These are phyloP conservation scores for Pestalotiopsis sp. DNA, from an alignment of 2,329 filamentous ascomycete genomes.

Conservation along the genomic window DNA sequence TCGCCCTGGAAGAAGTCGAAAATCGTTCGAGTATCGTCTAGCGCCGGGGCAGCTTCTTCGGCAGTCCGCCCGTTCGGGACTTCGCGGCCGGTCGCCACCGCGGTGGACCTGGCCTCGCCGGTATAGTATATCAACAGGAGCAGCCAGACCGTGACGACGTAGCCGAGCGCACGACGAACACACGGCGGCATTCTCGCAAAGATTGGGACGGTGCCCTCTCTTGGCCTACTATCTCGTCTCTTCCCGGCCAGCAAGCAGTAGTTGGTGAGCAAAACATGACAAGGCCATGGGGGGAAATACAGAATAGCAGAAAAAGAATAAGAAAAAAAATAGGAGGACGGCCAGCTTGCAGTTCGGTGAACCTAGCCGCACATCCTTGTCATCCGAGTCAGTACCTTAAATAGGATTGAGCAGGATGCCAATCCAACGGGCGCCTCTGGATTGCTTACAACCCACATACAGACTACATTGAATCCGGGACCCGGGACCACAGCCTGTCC, in stretches of 20 bases:
- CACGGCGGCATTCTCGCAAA: not conserved
- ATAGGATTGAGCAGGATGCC: not conserved
- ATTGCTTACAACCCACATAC: not conserved
- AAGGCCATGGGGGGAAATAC: not conserved
- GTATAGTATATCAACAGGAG: not conserved
- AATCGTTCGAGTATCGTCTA: not conserved
- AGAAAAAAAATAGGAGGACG: not conserved
- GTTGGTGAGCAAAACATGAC: not conserved
- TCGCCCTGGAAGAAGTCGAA: not conserved
- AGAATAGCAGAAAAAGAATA: not conserved
- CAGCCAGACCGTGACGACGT: not conserved
- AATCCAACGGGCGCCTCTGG: not conserved
- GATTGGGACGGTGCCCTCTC: not conserved
- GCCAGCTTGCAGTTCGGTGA: not conserved
- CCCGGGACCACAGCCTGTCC: not conserved
- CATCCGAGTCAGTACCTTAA: not conserved
- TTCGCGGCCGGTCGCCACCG: not conserved
- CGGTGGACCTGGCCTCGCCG: not conserved
- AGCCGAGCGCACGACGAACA: not conserved
- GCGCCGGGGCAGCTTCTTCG: not conserved
- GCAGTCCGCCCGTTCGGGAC: not conserved
- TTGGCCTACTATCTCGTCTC: not conserved
- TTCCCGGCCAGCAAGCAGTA: not conserved
- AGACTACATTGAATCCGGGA: not conserved
- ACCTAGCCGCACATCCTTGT: not conserved